A percentile compares a stretch with the other conserved stretches of the same genome.
These are phyloP conservation scores for Wickerhamiella sergipiensis DNA, from an alignment of 805 yeast genomes.

Conservation along the genomic window DNA sequence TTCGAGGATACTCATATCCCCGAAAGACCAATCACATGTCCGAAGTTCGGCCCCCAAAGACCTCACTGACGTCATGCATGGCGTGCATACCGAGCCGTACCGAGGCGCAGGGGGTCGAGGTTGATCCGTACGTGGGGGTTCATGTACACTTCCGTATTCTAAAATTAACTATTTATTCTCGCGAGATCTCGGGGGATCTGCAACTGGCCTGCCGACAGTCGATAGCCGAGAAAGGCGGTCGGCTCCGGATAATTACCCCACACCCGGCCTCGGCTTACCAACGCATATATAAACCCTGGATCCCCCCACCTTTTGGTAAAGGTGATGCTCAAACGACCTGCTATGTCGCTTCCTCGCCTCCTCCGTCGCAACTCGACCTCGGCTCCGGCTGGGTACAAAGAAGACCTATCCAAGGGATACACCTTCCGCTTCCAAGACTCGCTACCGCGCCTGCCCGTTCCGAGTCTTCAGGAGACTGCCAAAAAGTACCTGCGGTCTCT, in stretches of 20 bases:
- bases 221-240: not conserved
- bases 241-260: not conserved
- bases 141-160: too few species aligned
- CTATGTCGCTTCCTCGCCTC: not conserved
- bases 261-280: not conserved
- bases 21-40: not conserved
- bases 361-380: slow-evolving; percentile 22
- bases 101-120: not conserved
- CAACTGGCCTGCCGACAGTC: not conserved
- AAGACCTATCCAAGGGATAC: slow-evolving; percentile 40
- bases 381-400: slow-evolving; percentile 21
- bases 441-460: slow-evolving; percentile 81
- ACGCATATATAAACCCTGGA: not conserved
- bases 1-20: too few species aligned
- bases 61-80: not conserved
- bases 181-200: not conserved
- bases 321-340: not conserved
- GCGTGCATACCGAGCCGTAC: not conserved
- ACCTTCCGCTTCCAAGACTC: slow-evolving; percentile 58
- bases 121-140: not conserved
- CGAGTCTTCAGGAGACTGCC: slow-evolving; percentile 59
- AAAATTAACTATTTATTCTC: too few species aligned
- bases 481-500: slow-evolving; percentile 56
- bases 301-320: not conserved
- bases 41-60: not conserved